Percentiles rank a stretch among this genome's conserved stretches.
Conservation (phyloP, 1,284 basidiomycete species). For the Sanguinoderma infundibulare region DNA sequence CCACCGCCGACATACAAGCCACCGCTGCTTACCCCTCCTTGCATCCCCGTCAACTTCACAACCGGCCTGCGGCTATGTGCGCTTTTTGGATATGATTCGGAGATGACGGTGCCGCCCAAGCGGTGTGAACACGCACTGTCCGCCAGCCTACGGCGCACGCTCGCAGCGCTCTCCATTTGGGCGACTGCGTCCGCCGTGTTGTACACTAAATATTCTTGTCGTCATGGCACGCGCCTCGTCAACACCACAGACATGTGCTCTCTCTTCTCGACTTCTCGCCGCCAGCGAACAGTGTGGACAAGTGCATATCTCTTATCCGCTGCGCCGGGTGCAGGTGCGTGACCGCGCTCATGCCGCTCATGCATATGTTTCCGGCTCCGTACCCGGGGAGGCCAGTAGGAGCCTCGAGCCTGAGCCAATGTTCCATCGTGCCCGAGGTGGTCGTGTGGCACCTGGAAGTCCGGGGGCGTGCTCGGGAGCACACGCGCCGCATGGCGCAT, state of each 20-base stretch:
- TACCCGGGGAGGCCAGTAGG: background rate
- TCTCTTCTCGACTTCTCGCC: background rate
- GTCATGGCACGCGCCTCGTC: background rate
- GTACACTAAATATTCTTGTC: background rate
- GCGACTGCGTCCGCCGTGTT: background rate
- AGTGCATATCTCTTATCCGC: background rate
- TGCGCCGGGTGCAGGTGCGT: background rate
- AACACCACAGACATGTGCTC: background rate
- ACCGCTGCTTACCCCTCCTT: no score
- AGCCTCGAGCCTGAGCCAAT: background rate
- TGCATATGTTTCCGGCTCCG: background rate
- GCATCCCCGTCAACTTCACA: no score
- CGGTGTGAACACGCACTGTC: background rate
- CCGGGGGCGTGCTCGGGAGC: background rate
- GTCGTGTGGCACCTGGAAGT: background rate
- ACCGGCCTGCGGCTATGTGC: no score
- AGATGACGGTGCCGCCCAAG: background rate
- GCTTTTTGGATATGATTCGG: no score
- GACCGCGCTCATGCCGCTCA: no score
- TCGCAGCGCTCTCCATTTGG: background rate
- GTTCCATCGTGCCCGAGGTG: background rate
- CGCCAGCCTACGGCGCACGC: background rate
- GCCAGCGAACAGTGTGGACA: background rate
- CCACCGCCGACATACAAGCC: no score
- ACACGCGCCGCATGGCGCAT: background rate